Evolutionary conservation across 768 basidiomycete genomes (phyloP).

Genomic region (Tricholoma terreum): DNA sequence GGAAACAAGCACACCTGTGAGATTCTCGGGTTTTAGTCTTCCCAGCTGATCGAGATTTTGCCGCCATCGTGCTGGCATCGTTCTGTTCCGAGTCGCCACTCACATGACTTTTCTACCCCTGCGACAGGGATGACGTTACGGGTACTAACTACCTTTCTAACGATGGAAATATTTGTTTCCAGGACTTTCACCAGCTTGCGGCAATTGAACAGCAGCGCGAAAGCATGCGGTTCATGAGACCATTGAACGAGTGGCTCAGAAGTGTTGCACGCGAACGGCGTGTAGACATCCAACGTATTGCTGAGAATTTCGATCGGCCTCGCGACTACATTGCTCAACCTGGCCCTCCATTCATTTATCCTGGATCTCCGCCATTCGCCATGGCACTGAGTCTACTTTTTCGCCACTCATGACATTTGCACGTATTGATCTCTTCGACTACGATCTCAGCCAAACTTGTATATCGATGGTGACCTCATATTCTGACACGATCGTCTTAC

Average conservation of each 20-base stretch:
- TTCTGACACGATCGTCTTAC: neutral
- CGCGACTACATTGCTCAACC: conserved; percentile 2
- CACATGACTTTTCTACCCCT: neutral
- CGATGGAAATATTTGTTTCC: neutral
- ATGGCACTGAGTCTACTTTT: neutral
- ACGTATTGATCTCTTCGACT: too few species aligned
- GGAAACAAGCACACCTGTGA: neutral
- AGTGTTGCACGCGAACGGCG: neutral
- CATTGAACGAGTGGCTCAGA: conserved; percentile 4
- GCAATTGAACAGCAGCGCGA: conserved; percentile 6
- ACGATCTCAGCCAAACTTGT: too few species aligned
- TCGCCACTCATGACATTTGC: neutral
- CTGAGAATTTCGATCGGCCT: neutral
- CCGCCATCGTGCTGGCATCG: neutral
- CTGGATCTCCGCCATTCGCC: neutral
- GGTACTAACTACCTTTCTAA: neutral
- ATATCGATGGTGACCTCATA: too few species aligned
- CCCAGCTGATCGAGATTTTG: neutral
- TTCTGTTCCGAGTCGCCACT: too few species aligned
- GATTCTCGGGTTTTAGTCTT: neutral
- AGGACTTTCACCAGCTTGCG: conserved; percentile 1
- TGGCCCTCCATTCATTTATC: neutral
- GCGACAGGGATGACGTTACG: neutral
- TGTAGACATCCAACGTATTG: neutral
- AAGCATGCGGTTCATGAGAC: neutral